Percentiles rank a stretch among this genome's conserved stretches.
phyloP scores from a whole-genome alignment of 2,329 filamentous ascomycete species.

The Arthrobotrys sphaeroides region DNA sequence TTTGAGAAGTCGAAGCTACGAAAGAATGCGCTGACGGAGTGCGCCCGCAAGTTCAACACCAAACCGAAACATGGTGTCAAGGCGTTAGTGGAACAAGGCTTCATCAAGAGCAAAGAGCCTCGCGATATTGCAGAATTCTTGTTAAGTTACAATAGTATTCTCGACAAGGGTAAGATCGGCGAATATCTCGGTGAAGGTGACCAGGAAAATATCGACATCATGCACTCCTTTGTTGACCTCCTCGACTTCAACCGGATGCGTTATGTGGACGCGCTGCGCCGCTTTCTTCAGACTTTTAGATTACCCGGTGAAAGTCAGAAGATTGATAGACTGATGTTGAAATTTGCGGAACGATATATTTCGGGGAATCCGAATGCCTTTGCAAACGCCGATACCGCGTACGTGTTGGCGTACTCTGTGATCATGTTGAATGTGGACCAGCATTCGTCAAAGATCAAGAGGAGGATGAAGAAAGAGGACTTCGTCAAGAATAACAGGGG shows the following conservation, averaged over 20 bases:
- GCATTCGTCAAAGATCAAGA: conserved; percentile 84
- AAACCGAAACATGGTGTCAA: conserved; percentile 96
- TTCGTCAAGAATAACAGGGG: conserved; percentile 99
- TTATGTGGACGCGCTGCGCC: conserved; percentile 89
- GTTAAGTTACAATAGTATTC: conserved; percentile 74
- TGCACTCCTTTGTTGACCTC: conserved; percentile 95
- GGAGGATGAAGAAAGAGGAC: conserved; percentile 92
- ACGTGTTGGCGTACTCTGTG: conserved; percentile 94
- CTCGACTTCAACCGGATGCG: conserved; percentile 94
- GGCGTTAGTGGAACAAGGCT: conserved; percentile 80
- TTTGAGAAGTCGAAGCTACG: conserved; percentile 93
- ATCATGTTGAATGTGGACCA: conserved; percentile 96
- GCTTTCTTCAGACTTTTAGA: conserved; percentile 93
- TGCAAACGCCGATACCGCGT: conserved; percentile 96
- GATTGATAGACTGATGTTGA: conserved; percentile 99
- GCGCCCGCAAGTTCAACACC: conserved; percentile 92
- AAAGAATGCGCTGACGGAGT: conserved; percentile 90
- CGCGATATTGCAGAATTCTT: conserved; percentile 87
- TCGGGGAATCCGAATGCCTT: conserved; percentile 96
- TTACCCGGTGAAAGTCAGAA: conserved; percentile 96
- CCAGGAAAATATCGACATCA: conserved; percentile 90
- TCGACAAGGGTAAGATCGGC: conserved; percentile 91
- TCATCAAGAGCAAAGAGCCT: conserved; percentile 81
- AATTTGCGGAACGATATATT: conserved; percentile 96
- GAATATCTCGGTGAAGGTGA: conserved; percentile 96